Evolutionary conservation across 768 basidiomycete species (phyloP), one percentile per base, ranked within the genome.

Genomic region (Serendipita sp.): DNA sequence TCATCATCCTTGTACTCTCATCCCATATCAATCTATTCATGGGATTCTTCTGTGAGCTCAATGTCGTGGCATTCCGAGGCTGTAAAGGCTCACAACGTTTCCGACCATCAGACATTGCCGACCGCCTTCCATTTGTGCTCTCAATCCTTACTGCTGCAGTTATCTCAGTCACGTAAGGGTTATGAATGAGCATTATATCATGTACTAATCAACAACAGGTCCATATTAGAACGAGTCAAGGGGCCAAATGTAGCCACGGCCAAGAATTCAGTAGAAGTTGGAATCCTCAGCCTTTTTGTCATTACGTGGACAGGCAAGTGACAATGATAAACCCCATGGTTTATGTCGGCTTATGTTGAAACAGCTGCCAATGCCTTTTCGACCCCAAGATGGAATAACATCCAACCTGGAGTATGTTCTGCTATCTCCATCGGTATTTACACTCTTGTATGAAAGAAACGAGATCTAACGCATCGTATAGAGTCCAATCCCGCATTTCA

Each of bases 331-430:
- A 66, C 5, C 8, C 5, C n/a, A 37, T 60, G 18, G 18, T 4
- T 32, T 37, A 28, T 7, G 32, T 60, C 3, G 10, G 24, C 56
- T 41, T 7, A 41, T 41, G 13, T 13, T 7, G 7, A 13, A 28
- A 24, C 64, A 82, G 82, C 76, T 0, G 81, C 81, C 77, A 83
- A 81, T 69, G 77, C 79, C 13, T 84, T 85, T 72, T 84, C 83
- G 0, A 83, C 81, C 16, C 76, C 79, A 13, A 79, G 83, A 41
- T 85, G 83, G 83, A 72, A 71, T 32, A 70, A 75, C 47, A 73
- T 81, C 11, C 64, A 64, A 28, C 80, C 81, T 15, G 72, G 80
- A 64, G 70, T 75, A 46, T 84, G 83, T 73, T 72, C 73, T 51
- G 66, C 72, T 51, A 83, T 84, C 45, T 81, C 82, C 32, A 68